phyloP scores from a whole-genome alignment of 768 basidiomycete genomes.

The Suillus variegatus region DNA sequence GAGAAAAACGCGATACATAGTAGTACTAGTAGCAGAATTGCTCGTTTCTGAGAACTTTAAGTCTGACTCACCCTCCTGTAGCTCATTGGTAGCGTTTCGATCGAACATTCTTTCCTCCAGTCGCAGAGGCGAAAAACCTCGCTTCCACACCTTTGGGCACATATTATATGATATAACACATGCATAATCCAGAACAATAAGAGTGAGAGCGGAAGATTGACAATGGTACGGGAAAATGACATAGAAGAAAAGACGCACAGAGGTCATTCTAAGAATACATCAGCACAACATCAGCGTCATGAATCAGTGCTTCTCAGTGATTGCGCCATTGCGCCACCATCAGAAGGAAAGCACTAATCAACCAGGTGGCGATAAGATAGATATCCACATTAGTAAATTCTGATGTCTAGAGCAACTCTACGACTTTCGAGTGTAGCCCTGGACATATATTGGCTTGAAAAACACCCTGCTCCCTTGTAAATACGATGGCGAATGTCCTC shows the following conservation, averaged over 20 bases:
- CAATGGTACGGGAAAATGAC: not conserved
- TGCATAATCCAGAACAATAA: not conserved
- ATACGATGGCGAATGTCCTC: not conserved
- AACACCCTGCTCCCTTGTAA: not conserved
- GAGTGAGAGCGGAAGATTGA: not conserved
- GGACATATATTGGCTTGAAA: not conserved
- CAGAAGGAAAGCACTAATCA: not conserved
- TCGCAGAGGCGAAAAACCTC: not conserved
- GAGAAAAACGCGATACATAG: constrained; percentile 41
- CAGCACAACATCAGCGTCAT: too few species aligned
- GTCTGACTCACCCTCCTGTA: constrained; percentile 63
- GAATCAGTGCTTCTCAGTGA: not conserved
- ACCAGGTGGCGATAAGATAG: not conserved
- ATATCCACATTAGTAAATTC: not conserved
- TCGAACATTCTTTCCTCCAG: constrained; percentile 44
- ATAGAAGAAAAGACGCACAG: not conserved
- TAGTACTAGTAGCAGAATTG: too few species aligned
- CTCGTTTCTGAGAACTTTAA: constrained; percentile 19
- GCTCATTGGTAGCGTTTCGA: constrained; percentile 64
- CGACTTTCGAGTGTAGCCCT: not conserved
- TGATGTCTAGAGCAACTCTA: not conserved
- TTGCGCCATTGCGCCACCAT: not conserved
- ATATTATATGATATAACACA: not conserved
- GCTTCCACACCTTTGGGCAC: too few species aligned
- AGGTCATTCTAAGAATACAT: not conserved